These are phyloP conservation scores for Neoboletus brunneissimus DNA, from an alignment of 768 basidiomycete genomes.

Conservation along the genomic window DNA sequence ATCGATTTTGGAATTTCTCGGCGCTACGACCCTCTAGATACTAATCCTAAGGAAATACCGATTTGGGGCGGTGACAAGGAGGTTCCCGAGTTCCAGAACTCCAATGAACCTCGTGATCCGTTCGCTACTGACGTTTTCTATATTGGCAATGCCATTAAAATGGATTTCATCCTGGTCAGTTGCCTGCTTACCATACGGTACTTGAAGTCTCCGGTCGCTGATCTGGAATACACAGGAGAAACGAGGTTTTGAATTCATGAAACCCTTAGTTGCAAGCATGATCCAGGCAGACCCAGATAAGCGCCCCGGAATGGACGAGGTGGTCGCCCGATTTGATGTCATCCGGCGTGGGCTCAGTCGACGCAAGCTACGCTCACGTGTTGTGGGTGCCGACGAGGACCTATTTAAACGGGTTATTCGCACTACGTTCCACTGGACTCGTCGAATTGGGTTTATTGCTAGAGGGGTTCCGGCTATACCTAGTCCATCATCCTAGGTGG, in stretches of 20 bases:
- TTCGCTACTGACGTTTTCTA: conserved; percentile 46
- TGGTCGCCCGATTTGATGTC: conserved; percentile 16
- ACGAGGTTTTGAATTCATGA: conserved; percentile 23
- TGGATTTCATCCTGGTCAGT: conserved; percentile 32
- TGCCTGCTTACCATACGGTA: neutral
- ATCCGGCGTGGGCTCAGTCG: conserved; percentile 9
- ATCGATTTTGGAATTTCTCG: too few relatives aligned
- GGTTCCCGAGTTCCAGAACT: conserved; percentile 37
- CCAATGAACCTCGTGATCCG: conserved; percentile 29
- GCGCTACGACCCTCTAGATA: too few relatives aligned
- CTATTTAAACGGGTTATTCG: conserved; percentile 7
- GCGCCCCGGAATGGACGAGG: conserved; percentile 24
- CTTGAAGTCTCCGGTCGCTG: too few relatives aligned
- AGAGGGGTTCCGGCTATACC: conserved; percentile 14
- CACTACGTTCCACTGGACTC: conserved; percentile 23
- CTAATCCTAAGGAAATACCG: conserved; percentile 4
- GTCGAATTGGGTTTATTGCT: conserved; percentile 17
- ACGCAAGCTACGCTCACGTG: conserved; percentile 28
- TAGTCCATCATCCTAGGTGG: neutral
- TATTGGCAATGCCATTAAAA: conserved; percentile 38
- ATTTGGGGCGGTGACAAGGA: conserved; percentile 42
- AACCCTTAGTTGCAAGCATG: conserved; percentile 20
- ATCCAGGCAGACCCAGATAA: conserved; percentile 19
- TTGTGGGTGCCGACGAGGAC: conserved; percentile 19
- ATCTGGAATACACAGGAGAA: neutral